These are phyloP conservation scores for Nannochloris sp. DNA, from an alignment of 139 green algal species.

Conservation along the genomic window DNA sequence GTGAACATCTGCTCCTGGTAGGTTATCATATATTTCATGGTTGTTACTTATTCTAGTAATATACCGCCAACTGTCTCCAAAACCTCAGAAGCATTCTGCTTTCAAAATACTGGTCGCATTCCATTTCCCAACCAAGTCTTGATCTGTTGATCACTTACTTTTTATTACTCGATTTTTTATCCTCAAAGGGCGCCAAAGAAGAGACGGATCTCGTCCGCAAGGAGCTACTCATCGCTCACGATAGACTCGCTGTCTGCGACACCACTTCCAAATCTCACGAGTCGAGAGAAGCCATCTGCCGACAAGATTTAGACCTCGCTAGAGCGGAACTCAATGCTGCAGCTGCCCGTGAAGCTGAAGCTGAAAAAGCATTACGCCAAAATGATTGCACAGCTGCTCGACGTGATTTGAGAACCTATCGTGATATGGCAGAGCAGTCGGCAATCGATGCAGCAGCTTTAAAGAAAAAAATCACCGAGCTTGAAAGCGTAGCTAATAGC, in stretches of 20 bases:
- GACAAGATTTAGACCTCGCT: neutral
- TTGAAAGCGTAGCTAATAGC: neutral
- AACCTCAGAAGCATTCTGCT: too few relatives aligned
- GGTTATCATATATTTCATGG: too few relatives aligned
- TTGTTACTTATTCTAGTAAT: too few relatives aligned
- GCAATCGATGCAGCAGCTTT: neutral
- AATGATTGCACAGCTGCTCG: neutral
- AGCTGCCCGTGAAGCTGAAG: neutral
- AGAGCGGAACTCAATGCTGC: neutral
- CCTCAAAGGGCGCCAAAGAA: neutral
- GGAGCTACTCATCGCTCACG: neutral
- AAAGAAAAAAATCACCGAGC: neutral
- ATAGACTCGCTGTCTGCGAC: neutral
- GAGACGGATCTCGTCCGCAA: neutral
- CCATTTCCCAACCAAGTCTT: too few relatives aligned
- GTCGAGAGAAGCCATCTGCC: neutral
- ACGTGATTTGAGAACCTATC: conserved; percentile 1
- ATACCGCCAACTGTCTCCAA: too few relatives aligned
- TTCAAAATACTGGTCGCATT: too few relatives aligned
- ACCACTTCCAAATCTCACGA: neutral
- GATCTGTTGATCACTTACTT: too few relatives aligned
- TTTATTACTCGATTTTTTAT: neutral
- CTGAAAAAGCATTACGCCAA: neutral
- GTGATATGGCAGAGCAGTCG: conserved; percentile 4
- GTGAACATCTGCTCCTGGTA: too few relatives aligned